These are phyloP conservation scores for Spergularia marina DNA, from an alignment of 148 eudicot genomes.

Conservation along the genomic window DNA sequence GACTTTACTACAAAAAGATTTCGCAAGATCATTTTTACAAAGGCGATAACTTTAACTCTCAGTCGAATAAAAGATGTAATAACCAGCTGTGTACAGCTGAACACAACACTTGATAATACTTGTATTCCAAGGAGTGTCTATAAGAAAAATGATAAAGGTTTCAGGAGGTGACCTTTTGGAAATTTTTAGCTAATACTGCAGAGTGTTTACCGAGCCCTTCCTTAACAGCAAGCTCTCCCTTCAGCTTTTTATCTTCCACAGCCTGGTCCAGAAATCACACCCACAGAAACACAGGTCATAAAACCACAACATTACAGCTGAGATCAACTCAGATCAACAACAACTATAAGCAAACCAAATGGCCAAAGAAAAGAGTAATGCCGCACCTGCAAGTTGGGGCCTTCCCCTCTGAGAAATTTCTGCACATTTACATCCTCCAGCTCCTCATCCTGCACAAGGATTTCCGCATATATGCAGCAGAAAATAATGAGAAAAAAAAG, in stretches of 20 bases:
- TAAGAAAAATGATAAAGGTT: background rate
- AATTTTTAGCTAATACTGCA: conserved; percentile 68
- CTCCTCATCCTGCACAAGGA: conserved; percentile 44
- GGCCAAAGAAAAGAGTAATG: background rate
- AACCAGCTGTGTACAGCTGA: background rate
- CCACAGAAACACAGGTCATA: background rate
- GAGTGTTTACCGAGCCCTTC: conserved; percentile 66
- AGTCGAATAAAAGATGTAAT: background rate
- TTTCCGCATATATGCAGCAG: no score
- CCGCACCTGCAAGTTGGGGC: conserved; percentile 59
- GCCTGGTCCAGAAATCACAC: conserved; percentile 33
- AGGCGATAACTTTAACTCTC: background rate
- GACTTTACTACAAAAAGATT: background rate
- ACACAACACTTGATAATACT: no score
- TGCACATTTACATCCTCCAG: conserved; percentile 45
- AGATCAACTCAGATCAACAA: background rate
- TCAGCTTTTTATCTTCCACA: conserved; percentile 77
- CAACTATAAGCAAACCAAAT: background rate
- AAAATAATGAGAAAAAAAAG: no score
- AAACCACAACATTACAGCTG: no score
- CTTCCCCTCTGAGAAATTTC: conserved; percentile 85
- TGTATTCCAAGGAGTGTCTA: background rate
- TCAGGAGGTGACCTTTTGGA: conserved; percentile 63
- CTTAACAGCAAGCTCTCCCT: conserved; percentile 70
- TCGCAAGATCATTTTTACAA: background rate